A percentile compares a stretch with the other conserved stretches of the same genome.
These are phyloP conservation scores for Fusarium sp. DNA, from an alignment of 2,329 filamentous ascomycete genomes.

Conservation along the genomic window DNA sequence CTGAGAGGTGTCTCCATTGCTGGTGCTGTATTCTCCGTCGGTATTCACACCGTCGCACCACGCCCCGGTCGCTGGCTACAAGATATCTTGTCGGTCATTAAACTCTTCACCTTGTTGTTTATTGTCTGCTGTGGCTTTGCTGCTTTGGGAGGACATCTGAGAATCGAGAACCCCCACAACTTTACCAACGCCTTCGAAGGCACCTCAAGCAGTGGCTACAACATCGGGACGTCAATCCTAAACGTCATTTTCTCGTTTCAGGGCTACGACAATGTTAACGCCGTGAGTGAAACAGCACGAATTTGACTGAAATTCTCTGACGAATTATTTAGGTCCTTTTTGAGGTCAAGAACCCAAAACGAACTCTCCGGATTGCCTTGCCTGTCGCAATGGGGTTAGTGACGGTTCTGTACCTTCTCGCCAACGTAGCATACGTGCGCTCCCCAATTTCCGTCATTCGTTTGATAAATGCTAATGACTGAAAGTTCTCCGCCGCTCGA, in stretches of 20 bases:
- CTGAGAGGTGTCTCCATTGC: conserved; percentile 22
- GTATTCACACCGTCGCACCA: conserved; percentile 12
- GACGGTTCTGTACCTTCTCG: conserved; percentile 19
- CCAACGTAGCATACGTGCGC: conserved; percentile 27
- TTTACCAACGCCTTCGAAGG: conserved; percentile 24
- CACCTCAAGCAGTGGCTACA: conserved; percentile 19
- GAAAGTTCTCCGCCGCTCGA: too few relatives aligned
- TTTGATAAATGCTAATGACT: too few relatives aligned
- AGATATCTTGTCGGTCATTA: conserved; percentile 17
- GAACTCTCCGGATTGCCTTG: conserved; percentile 20
- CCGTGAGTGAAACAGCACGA: too few relatives aligned
- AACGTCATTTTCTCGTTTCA: conserved; percentile 27
- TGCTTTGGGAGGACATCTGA: conserved; percentile 21
- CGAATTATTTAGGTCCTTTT: conserved; percentile 14
- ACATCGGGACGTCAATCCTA: conserved; percentile 23
- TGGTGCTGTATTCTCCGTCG: conserved; percentile 5
- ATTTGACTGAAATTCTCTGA: too few relatives aligned
- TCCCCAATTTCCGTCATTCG: too few relatives aligned
- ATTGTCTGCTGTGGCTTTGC: conserved; percentile 35
- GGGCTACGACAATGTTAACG: conserved; percentile 33
- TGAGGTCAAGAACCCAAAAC: conserved; percentile 20
- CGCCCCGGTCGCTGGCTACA: conserved; percentile 14
- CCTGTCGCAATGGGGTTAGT: conserved; percentile 17
- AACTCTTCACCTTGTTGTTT: conserved; percentile 26
- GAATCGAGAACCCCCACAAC: conserved; percentile 23